Conservation (phyloP, 176 grass and related monocot genomes). For the Zea mays region Zm-B73-REFERENCE-NAM-5.0 NC_050100.1:89135001-89135500, state of each 20-base stretch:
- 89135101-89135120: neutral
- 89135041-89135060: neutral
- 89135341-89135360: constrained; percentile 23
- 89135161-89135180: constrained; percentile 19
- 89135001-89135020: too few relatives aligned
- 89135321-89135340: constrained; percentile 27
- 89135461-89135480: constrained; percentile 30
- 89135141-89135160: neutral
- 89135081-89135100: neutral
- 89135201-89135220: neutral
- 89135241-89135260: constrained; percentile 1
- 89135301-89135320: constrained; percentile 33
- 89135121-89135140: neutral
- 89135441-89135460: constrained; percentile 42
- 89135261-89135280: neutral
- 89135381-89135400: constrained; percentile 36
- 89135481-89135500: constrained; percentile 14
- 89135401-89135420: neutral
- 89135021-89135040: neutral
- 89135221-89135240: constrained; percentile 26
- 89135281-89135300: constrained; percentile 48
- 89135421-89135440: constrained; percentile 21
- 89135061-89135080: neutral
- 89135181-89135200: constrained; percentile 22
- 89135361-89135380: constrained; percentile 24